Evolutionary conservation across 257 asterid genomes (phyloP).

Genomic region (Jasminum sambac): DNA sequence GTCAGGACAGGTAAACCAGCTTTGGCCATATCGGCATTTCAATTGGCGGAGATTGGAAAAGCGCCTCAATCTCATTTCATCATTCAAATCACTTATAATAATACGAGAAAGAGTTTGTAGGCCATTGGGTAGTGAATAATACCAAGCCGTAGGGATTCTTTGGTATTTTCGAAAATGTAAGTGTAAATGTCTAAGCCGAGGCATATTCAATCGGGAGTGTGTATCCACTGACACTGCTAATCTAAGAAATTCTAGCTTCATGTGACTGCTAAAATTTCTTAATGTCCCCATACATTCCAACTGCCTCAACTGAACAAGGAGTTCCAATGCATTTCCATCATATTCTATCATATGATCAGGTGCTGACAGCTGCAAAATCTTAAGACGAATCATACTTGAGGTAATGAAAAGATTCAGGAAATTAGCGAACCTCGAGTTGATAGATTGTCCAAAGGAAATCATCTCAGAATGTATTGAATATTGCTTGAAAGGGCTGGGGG

Average conservation of each 20-base stretch:
- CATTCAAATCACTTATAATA: not conserved
- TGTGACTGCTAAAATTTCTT: not conserved
- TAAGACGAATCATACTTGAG: no score
- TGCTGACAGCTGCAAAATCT: no score
- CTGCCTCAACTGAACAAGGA: no score
- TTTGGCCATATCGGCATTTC: no score
- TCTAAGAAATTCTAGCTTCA: conserved; percentile 11
- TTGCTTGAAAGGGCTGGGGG: not conserved
- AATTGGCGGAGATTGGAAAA: not conserved
- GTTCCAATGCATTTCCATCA: no score
- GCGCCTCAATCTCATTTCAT: conserved; percentile 7
- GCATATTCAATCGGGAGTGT: not conserved
- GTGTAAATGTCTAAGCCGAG: not conserved
- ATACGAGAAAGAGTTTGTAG: conserved; percentile 3
- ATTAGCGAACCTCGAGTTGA: no score
- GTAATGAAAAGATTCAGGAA: no score
- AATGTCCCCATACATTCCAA: no score
- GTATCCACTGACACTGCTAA: not conserved
- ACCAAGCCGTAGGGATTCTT: not conserved
- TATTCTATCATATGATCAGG: no score
- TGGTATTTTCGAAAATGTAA: not conserved
- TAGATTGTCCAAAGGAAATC: no score
- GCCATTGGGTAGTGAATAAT: no score
- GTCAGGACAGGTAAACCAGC: not conserved
- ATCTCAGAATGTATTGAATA: not conserved